Base-by-base conservation (phyloP, 2,329 filamentous ascomycete species). In the Colletotrichum coccodes region DNA sequence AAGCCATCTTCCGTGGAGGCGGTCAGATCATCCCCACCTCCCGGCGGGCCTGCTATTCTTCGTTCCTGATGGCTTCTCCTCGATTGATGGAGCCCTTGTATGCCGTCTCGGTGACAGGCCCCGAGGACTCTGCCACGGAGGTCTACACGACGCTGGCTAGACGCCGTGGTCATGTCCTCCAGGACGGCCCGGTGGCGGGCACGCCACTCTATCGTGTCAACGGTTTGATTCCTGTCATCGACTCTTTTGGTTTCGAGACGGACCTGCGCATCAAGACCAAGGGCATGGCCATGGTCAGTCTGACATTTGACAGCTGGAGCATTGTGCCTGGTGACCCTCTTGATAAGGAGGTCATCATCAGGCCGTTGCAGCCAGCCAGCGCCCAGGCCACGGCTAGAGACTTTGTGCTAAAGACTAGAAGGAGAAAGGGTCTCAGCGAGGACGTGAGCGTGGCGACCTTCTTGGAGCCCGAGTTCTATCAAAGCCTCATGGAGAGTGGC, bases 11-110 rank as follows among this genome's bases (percentile, higher is more conserved):
- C 85, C 90, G 96, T 59, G 96, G 96, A 65, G 95, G 95, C 73
- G 96, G 96, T 50, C 96, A 99, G 80, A 97, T 99, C 77, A 99
- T 99, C 78, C 96, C 96, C 52, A 98, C 96, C 1, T 91, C 95
- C 67, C 91, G 96, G 61, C 90, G 96, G 64, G 94, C 96, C 12
- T 95, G 96, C 80, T 99, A 99, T 81, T 95, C 92, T 7, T 96
- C 94, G 18, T 99, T 99, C 85, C 86, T 99, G 54, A 98, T 98
- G 94, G 95, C 96, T 3, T 96, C 94, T 26, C 96, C 96, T 32
- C 90, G 96, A 52, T 87, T 99, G 34, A 98, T 99, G 95, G 96
- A 99, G 81, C 96, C 96, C 1, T 88, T 98, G 52, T 99, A 98
- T 82, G 89, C 92, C 5, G 95, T 95, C 75, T 94, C 92, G 47